Conservation (phyloP, 2,329 filamentous ascomycete genomes). For the Colletotrichum tofieldiae region DNA sequence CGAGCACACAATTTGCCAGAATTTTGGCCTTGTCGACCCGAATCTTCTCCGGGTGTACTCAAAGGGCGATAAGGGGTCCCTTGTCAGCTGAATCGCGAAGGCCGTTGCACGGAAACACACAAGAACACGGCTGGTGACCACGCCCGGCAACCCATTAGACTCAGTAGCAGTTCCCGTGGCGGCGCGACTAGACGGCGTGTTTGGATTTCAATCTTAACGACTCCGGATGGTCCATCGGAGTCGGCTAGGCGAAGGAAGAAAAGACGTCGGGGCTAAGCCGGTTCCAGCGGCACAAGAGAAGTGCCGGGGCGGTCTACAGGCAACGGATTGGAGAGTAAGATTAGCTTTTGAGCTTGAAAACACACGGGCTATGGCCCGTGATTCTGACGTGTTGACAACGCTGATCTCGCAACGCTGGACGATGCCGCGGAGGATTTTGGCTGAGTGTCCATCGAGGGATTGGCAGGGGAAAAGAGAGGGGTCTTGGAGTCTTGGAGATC, state of each 20-base stretch:
- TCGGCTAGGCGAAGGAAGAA: background rate
- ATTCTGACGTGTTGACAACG: slow-evolving; percentile 40
- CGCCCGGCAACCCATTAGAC: background rate
- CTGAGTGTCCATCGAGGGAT: slow-evolving; percentile 12
- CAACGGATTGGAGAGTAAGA: slow-evolving; percentile 36
- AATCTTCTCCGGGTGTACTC: background rate
- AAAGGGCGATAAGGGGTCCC: slow-evolving; percentile 14
- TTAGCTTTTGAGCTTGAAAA: slow-evolving; percentile 40
- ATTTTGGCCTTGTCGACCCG: slow-evolving; percentile 14
- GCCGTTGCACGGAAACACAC: background rate
- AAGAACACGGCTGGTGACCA: background rate
- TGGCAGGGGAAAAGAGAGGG: background rate
- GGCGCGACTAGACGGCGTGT: slow-evolving; percentile 1
- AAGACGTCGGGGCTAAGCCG: slow-evolving; percentile 24
- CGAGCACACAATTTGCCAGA: slow-evolving; percentile 7
- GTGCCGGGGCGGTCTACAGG: slow-evolving; percentile 27
- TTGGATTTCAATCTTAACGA: background rate
- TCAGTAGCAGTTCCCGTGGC: background rate
- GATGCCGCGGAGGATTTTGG: slow-evolving; percentile 37
- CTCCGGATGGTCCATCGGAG: background rate
- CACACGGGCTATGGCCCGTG: slow-evolving; percentile 33
- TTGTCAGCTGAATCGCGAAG: slow-evolving; percentile 4
- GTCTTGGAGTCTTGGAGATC: background rate
- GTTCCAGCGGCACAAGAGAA: slow-evolving; percentile 32
- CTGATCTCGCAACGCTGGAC: slow-evolving; percentile 39